Conservation (phyloP, 352 stramenopile genomes). For the Aphanomyces invadans region DNA sequence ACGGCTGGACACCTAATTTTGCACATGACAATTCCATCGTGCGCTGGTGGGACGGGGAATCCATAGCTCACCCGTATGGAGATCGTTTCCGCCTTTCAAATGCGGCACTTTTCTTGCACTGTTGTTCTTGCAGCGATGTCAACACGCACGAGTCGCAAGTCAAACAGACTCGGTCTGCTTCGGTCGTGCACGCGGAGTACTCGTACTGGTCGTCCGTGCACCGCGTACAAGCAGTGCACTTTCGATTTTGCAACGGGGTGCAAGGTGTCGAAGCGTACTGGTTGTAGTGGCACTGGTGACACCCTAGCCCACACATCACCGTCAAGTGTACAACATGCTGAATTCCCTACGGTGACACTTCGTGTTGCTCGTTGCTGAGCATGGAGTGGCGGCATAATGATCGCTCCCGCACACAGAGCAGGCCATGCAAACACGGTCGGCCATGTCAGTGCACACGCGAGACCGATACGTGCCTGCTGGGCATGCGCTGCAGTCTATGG, state of each 20-base stretch:
- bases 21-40: neutral
- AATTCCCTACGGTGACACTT: constrained; percentile 48
- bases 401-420: constrained; percentile 57
- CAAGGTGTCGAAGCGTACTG: constrained; percentile 42
- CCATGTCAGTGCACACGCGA: constrained; percentile 53
- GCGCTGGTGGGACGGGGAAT: neutral
- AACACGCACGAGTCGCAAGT: constrained; percentile 68
- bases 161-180: constrained; percentile 52
- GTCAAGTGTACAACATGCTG: too few species aligned
- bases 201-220: constrained; percentile 71
- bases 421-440: constrained; percentile 40
- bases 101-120: constrained; percentile 46
- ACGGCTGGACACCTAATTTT: constrained; percentile 31
- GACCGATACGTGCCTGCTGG: constrained; percentile 35
- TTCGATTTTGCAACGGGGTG: constrained; percentile 45
- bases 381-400: constrained; percentile 43
- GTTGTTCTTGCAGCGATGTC: constrained; percentile 43
- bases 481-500: constrained; percentile 52
- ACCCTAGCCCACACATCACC: too few species aligned
- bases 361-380: constrained; percentile 47
- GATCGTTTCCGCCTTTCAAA: constrained; percentile 54
- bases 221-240: constrained; percentile 50
- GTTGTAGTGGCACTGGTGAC: constrained; percentile 49
- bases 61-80: constrained; percentile 46
- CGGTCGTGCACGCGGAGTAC: constrained; percentile 41